These are phyloP conservation scores for Nicotiana otophora DNA, from an alignment of 257 asterid genomes.

Conservation along the genomic window DNA sequence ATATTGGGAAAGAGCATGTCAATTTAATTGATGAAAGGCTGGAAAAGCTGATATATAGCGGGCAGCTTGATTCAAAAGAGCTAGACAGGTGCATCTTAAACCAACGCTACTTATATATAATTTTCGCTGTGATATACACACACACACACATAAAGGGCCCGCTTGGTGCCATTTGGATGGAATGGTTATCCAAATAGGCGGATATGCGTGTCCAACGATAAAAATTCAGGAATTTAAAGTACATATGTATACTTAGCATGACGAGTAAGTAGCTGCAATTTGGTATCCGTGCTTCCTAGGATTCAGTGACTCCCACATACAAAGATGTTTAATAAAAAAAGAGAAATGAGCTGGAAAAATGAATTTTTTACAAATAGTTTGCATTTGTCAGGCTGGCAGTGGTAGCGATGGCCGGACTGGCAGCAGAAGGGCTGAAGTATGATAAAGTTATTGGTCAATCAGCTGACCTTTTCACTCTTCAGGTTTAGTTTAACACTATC, in stretches of 20 bases:
- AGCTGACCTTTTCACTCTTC: slow-evolving; percentile 90
- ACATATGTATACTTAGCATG: too few relatives aligned
- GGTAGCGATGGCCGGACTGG: slow-evolving; percentile 94
- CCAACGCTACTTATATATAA: too few relatives aligned
- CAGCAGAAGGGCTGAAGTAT: slow-evolving; percentile 92
- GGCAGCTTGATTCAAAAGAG: slow-evolving; percentile 90
- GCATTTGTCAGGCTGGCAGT: slow-evolving; percentile 68
- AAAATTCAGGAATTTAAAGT: too few relatives aligned
- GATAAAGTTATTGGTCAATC: slow-evolving; percentile 93
- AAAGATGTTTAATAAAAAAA: too few relatives aligned
- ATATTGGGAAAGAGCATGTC: slow-evolving; percentile 89
- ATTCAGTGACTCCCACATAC: too few relatives aligned
- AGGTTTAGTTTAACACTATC: slow-evolving; percentile 37
- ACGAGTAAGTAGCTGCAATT: too few relatives aligned
- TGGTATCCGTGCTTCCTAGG: too few relatives aligned
- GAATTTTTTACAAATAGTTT: neutral
- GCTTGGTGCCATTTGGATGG: too few relatives aligned
- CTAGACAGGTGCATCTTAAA: slow-evolving; percentile 64
- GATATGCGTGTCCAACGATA: too few relatives aligned
- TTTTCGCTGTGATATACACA: too few relatives aligned
- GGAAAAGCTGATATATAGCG: slow-evolving; percentile 87
- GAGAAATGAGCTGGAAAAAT: neutral
- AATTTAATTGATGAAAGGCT: slow-evolving; percentile 81
- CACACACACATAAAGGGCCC: too few relatives aligned
- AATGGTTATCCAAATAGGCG: too few relatives aligned